Evolutionary conservation across 495 filamentous ascomycete genomes (phyloP), one percentile per base, ranked within the genome.

Genomic region (Penicillium manginii): DNA sequence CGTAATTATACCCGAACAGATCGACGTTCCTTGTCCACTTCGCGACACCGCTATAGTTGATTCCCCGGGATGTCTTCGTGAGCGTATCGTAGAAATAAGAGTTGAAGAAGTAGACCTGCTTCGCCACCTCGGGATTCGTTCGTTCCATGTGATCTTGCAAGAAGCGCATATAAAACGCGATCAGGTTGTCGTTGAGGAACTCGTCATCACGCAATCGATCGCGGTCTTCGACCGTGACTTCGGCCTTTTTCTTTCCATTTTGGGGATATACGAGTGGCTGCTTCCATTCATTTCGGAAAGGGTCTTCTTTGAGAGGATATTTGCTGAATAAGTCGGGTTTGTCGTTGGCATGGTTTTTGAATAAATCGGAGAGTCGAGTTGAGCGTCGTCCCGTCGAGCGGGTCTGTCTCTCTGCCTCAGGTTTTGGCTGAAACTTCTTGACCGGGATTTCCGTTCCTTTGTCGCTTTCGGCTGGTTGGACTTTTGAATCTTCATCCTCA

Each of bases 11-110:
- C 23, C 81, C 82, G 65, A 98, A 91, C 12, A 98, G 71, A 67
- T 98, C 90, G 3, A 94, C 85, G 62, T 85, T 91, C 7, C 90
- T 76, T 1, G 96, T 98, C 94, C 94, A 98, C 54, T 86, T 86
- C 67, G 91, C 82, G 32, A 98, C 91, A 15, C 85, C 88, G 22
- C 86, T 82, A 65, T 93, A 93, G 61, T 93, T 91, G 69, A 92
- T 87, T 0, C 74, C 88, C 15, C 77, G 76, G 14, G 79, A 75
- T 23, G 74, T 79, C 26, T 77, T 86, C 3, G 83, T 85, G 32
- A 98, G 81, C 5, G 86, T 86, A 22, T 84, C 84, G 64, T 90
- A 97, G 74, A 98, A 98, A 70, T 91, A 97, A 3, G 90, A 92
- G 65, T 96, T 97, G 76, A 93, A 90, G 59, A 97, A 88, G 70